phyloP scores from a whole-genome alignment of 164 flowering plant species.

The Berberis thunbergii region DNA sequence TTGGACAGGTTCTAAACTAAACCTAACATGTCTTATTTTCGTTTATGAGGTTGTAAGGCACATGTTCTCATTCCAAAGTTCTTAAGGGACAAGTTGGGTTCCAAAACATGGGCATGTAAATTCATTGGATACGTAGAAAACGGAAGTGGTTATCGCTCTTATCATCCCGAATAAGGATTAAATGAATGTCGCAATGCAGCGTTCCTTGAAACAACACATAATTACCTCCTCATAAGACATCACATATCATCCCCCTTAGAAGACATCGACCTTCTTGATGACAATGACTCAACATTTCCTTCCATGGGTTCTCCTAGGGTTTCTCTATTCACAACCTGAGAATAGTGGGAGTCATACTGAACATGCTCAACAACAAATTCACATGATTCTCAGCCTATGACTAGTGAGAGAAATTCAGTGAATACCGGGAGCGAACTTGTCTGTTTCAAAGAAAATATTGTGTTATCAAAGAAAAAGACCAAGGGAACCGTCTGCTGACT shows the following conservation, averaged over 20 bases:
- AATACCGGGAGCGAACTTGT: too few relatives aligned
- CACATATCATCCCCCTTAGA: background rate
- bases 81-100: background rate
- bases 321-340: background rate
- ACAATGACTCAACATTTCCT: background rate
- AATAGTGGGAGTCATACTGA: background rate
- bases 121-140: background rate
- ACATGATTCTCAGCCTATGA: too few relatives aligned
- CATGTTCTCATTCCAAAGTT: background rate
- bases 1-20: background rate
- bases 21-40: background rate
- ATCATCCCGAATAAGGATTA: background rate
- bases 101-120: background rate
- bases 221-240: background rate
- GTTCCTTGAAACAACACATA: background rate
- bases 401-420: too few relatives aligned
- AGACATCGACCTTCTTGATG: background rate
- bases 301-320: background rate
- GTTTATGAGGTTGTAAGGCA: background rate
- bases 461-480: too few relatives aligned
- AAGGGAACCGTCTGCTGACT: too few relatives aligned
- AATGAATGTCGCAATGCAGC: background rate
- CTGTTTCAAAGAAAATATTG: too few relatives aligned
- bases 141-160: background rate
- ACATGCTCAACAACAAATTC: too few relatives aligned